Evolutionary conservation across 1,139 yeast species (phyloP).

Genomic region (Starmera stellimalicola): DNA sequence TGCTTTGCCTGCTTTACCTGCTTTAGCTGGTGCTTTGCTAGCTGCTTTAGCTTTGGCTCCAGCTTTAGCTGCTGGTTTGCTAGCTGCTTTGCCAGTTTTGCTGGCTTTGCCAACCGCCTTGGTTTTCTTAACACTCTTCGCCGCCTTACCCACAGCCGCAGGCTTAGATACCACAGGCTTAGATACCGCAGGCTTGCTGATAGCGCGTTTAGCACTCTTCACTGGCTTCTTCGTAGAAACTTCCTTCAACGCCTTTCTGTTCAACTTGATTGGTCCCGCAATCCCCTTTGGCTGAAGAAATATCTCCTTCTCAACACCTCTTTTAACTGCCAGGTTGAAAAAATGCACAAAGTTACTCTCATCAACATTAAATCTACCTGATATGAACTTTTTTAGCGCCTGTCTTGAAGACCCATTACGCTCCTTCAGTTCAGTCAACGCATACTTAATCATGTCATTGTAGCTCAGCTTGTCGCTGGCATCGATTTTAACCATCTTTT

Average conservation of each 20-base stretch:
- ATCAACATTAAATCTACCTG: conserved; percentile 48
- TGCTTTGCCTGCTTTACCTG: conserved; percentile 7
- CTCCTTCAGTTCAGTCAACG: conserved; percentile 63
- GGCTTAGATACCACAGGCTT: conserved; percentile 16
- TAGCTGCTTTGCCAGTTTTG: conserved; percentile 6
- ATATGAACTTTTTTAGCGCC: conserved; percentile 67
- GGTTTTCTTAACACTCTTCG: conserved; percentile 3
- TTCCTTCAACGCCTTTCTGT: conserved; percentile 15
- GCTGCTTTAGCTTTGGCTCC: conserved; percentile 10
- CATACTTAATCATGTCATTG: conserved; percentile 57
- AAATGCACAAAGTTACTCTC: conserved; percentile 62
- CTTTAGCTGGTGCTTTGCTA: conserved; percentile 2
- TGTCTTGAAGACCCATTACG: conserved; percentile 82
- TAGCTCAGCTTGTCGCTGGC: neutral
- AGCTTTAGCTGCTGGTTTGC: conserved; percentile 12
- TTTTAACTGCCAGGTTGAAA: conserved; percentile 72
- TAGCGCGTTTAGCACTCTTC: conserved; percentile 6
- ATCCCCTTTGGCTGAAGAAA: conserved; percentile 82
- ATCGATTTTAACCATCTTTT: neutral
- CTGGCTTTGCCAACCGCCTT: conserved; percentile 15
- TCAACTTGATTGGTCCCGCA: conserved; percentile 30
- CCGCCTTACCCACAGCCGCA: conserved; percentile 18
- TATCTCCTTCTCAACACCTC: conserved; percentile 70
- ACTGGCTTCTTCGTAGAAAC: conserved; percentile 15
- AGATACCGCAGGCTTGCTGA: conserved; percentile 12